Conservation (phyloP, 352 stramenopile genomes). For the Globisporangium paddicum region DNA sequence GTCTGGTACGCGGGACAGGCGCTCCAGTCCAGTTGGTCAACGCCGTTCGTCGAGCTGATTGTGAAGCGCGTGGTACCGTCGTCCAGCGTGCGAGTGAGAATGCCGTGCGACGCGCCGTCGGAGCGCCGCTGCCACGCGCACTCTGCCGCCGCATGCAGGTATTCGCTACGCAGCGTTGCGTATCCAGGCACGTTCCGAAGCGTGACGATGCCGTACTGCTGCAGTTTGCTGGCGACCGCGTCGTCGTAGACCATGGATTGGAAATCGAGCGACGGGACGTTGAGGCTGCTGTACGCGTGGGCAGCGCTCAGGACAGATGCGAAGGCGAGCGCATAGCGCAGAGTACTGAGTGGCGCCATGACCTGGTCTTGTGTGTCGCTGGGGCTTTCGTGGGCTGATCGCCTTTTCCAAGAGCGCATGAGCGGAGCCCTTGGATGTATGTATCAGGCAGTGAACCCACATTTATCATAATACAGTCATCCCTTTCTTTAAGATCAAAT, state of each 20-base stretch:
- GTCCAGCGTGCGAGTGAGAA: constrained; percentile 11
- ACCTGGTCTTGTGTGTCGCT: not conserved
- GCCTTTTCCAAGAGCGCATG: too few relatives aligned
- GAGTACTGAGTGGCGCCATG: not conserved
- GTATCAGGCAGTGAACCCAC: too few relatives aligned
- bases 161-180: constrained; percentile 1
- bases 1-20: constrained; percentile 14
- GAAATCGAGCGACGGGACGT: constrained; percentile 13
- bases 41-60: constrained; percentile 10
- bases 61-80: constrained; percentile 21
- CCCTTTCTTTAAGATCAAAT: too few relatives aligned
- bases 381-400: not conserved
- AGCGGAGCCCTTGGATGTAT: too few relatives aligned
- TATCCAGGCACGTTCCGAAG: constrained; percentile 11
- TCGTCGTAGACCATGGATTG: constrained; percentile 1
- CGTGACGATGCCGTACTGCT: constrained; percentile 14
- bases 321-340: not conserved
- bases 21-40: constrained; percentile 1
- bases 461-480: too few relatives aligned
- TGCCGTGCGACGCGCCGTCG: not conserved
- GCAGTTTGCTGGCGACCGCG: constrained; percentile 8
- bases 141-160: constrained; percentile 6
- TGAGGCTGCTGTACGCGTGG: not conserved
- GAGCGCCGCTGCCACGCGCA: constrained; percentile 5
- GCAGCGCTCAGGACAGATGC: not conserved